Percentiles rank a stretch among this genome's conserved stretches.
Conservation (phyloP, 345 rosid genomes). For the Salix suchowensis region DNA sequence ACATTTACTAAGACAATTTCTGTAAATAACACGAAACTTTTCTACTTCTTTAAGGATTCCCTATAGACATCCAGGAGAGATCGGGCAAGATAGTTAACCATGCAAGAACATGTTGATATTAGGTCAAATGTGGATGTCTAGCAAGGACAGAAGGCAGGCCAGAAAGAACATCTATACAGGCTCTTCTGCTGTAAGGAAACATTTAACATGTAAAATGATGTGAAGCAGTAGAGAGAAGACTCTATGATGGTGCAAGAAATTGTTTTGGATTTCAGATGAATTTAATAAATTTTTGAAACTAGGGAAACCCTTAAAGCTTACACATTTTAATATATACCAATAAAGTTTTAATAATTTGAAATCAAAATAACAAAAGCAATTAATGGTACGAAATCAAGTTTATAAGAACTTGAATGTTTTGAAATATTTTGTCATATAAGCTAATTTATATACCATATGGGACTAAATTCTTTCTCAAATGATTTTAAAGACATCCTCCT, state of each 20-base stretch:
- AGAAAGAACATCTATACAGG: conserved; percentile 3
- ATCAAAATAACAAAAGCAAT: too few relatives aligned
- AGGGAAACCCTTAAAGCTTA: too few relatives aligned
- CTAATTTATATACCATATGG: too few relatives aligned
- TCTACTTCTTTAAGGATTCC: conserved; percentile 5
- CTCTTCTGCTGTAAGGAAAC: background rate
- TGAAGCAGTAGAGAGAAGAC: background rate
- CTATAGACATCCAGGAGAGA: background rate
- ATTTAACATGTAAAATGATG: background rate
- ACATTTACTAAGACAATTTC: background rate
- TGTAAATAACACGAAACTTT: background rate
- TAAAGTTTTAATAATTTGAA: too few relatives aligned
- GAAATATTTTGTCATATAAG: too few relatives aligned
- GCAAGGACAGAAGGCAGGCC: background rate
- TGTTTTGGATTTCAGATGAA: background rate
- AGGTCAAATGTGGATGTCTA: too few relatives aligned
- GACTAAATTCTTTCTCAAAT: too few relatives aligned
- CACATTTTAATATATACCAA: too few relatives aligned
- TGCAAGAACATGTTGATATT: background rate
- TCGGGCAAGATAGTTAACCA: background rate
- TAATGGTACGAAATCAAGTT: too few relatives aligned
- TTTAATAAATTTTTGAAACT: too few relatives aligned
- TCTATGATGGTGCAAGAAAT: background rate
- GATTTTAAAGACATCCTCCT: too few relatives aligned
- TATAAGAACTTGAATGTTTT: too few relatives aligned